Evolutionary conservation across 2,329 filamentous ascomycete species (phyloP).

Genomic region (Sporothrix sp.): DNA sequence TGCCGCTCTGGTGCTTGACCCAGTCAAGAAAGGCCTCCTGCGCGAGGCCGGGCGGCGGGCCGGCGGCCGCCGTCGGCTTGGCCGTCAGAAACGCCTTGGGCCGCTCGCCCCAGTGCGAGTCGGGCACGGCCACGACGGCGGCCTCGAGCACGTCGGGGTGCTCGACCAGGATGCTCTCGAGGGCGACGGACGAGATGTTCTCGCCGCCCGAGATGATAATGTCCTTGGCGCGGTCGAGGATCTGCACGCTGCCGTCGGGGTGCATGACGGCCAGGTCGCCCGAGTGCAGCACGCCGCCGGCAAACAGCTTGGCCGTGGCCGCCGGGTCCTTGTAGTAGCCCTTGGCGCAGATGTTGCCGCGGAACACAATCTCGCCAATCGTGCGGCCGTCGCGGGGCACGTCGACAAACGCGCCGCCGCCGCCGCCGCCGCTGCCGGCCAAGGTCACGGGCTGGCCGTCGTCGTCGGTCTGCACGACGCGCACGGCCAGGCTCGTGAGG

Average conservation of each 20-base stretch:
- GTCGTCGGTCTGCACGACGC: conserved; percentile 68
- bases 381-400: conserved; percentile 40
- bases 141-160: conserved; percentile 87
- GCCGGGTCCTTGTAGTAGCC: conserved; percentile 87
- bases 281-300: conserved; percentile 75
- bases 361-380: conserved; percentile 56
- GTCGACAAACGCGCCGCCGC: conserved; percentile 39
- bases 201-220: conserved; percentile 98
- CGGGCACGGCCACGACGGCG: conserved; percentile 77
- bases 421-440: neutral
- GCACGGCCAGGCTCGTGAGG: conserved; percentile 67
- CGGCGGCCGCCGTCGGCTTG: conserved; percentile 36
- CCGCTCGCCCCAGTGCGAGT: conserved; percentile 91
- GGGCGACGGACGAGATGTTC: conserved; percentile 88
- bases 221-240: conserved; percentile 89
- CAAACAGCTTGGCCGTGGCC: conserved; percentile 79
- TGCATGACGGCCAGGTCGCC: conserved; percentile 93
- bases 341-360: conserved; percentile 83
- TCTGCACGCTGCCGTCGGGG: conserved; percentile 80
- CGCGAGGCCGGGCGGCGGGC: conserved; percentile 27
- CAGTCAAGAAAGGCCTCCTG: conserved; percentile 70
- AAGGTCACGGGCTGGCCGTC: conserved; percentile 33
- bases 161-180: conserved; percentile 80
- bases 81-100: conserved; percentile 89
- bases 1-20: conserved; percentile 70